phyloP scores from a whole-genome alignment of 441 rosid genomes.

The Populus hybrid region DNA sequence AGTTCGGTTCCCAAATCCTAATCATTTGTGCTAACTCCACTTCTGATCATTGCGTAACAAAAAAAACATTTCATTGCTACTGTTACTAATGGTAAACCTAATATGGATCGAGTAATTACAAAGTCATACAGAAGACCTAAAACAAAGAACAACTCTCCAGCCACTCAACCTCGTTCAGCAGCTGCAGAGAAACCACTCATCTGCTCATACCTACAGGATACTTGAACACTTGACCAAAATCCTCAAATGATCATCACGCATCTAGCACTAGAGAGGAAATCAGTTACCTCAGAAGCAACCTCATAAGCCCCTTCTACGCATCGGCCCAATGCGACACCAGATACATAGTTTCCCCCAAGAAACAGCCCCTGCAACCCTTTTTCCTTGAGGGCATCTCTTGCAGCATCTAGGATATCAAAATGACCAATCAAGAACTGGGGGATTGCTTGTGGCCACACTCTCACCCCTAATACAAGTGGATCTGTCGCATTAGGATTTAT shows the following conservation, averaged over 20 bases:
- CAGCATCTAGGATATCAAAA: conserved; percentile 58
- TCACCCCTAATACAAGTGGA: conserved; percentile 61
- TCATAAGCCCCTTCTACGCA: conserved; percentile 84
- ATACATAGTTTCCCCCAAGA: conserved; percentile 77
- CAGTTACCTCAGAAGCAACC: conserved; percentile 59
- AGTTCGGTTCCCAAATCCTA: not conserved
- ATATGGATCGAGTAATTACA: not conserved
- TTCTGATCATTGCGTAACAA: not conserved
- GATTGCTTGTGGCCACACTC: conserved; percentile 85
- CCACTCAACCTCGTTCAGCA: conserved; percentile 11
- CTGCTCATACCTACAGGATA: not conserved
- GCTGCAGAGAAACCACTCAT: conserved; percentile 1
- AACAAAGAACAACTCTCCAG: not conserved
- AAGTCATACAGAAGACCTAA: not conserved
- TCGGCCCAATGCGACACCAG: conserved; percentile 87
- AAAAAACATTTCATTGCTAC: not conserved
- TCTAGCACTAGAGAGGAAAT: conserved; percentile 45
- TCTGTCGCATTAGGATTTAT: conserved; percentile 66
- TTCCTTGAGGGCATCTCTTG: conserved; percentile 47
- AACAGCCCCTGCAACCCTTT: conserved; percentile 65
- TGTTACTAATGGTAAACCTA: not conserved
- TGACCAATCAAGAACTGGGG: conserved; percentile 89
- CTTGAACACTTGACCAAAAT: not conserved
- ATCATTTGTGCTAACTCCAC: not conserved
- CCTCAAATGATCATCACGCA: not conserved